These are phyloP conservation scores for Paracoccidioides lutzii DNA, from an alignment of 2,329 filamentous ascomycete genomes.

Conservation along the genomic window DNA sequence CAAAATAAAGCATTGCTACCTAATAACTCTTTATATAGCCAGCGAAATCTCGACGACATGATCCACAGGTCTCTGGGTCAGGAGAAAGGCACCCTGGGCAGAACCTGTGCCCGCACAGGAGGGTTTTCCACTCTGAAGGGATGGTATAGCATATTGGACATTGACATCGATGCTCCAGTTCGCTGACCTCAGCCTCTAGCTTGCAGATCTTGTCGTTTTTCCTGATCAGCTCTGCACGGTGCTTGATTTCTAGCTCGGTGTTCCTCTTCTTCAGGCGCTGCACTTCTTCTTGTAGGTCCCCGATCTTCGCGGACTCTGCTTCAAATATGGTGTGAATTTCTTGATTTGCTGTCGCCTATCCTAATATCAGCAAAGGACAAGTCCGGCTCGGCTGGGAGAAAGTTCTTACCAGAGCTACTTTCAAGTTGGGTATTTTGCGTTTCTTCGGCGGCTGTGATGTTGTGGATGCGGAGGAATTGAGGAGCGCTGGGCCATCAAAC, in stretches of 20 bases:
- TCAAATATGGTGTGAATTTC: conserved; percentile 4
- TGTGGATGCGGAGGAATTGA: background rate
- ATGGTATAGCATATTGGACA: conserved; percentile 3
- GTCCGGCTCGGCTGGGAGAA: background rate
- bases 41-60: conserved; percentile 1
- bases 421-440: conserved; percentile 3
- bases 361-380: conserved; percentile 4
- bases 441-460: conserved; percentile 3
- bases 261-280: conserved; percentile 2
- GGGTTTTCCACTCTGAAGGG: background rate
- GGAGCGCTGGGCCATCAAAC: background rate
- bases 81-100: conserved; percentile 2
- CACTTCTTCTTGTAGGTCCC: conserved; percentile 3
- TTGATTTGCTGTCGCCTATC: background rate
- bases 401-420: conserved; percentile 1
- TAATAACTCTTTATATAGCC: conserved; percentile 3
- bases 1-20: background rate
- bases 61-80: conserved; percentile 1
- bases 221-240: conserved; percentile 3
- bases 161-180: conserved; percentile 3
- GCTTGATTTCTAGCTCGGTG: conserved; percentile 3
- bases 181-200: conserved; percentile 1
- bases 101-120: conserved; percentile 3
- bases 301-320: background rate
- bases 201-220: conserved; percentile 1